These are phyloP conservation scores for Gnaphalium uliginosum DNA, from an alignment of 129 eudicot species.

Conservation along the genomic window DNA sequence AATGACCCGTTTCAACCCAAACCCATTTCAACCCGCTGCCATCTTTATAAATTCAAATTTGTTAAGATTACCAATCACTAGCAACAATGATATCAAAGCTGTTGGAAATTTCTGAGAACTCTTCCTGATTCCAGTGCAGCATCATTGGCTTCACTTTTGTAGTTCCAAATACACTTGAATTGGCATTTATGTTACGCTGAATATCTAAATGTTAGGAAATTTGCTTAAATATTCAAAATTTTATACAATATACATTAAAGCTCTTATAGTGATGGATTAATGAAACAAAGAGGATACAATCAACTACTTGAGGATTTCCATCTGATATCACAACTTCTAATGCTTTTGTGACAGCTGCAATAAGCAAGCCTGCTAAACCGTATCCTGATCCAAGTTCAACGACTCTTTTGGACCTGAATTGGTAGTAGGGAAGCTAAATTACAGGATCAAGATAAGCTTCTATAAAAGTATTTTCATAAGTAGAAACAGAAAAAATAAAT, in stretches of 20 bases:
- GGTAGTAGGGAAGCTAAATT: conserved; percentile 10
- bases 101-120: conserved; percentile 42
- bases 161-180: conserved; percentile 60
- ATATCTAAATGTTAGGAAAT: conserved; percentile 63
- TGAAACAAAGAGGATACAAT: conserved; percentile 79
- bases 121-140: conserved; percentile 86
- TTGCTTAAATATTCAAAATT: background rate
- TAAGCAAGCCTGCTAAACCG: conserved; percentile 87
- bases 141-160: conserved; percentile 62
- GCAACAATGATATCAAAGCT: conserved; percentile 80
- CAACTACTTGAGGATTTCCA: conserved; percentile 99
- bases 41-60: background rate
- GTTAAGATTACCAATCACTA: conserved; percentile 78
- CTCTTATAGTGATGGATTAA: background rate
- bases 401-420: conserved; percentile 68
- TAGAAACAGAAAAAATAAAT: background rate
- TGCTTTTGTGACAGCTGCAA: conserved; percentile 78
- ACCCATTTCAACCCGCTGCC: background rate
- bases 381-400: conserved; percentile 98
- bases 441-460: conserved; percentile 4
- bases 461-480: background rate
- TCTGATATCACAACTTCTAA: conserved; percentile 90
- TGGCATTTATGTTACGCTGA: conserved; percentile 69
- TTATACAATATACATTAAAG: background rate
- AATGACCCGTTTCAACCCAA: conserved; percentile 1